A percentile compares a stretch with the other conserved stretches of the same genome.
Evolutionary conservation across 306 rosid species (phyloP).

Genomic region (Casuarina glauca): DNA sequence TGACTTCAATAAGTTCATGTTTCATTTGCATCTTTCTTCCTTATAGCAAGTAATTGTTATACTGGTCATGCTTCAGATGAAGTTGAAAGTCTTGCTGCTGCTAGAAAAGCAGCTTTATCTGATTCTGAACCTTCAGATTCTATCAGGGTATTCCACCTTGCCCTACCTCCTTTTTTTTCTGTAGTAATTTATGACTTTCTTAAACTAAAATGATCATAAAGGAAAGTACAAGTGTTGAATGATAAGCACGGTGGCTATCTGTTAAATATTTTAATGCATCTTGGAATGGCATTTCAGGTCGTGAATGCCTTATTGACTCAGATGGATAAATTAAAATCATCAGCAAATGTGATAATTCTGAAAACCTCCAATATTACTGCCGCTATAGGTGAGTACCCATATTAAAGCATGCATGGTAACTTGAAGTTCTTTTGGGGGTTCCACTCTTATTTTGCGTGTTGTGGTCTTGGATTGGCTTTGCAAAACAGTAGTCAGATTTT

Average conservation of each 20-base stretch:
- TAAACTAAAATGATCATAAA: background rate
- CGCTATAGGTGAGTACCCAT: constrained; percentile 72
- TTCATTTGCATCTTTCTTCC: constrained; percentile 25
- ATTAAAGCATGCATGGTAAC: background rate
- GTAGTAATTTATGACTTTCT: background rate
- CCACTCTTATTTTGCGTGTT: background rate
- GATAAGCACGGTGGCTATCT: background rate
- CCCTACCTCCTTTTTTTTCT: constrained; percentile 7
- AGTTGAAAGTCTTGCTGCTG: constrained; percentile 98
- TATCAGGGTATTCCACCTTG: constrained; percentile 68
- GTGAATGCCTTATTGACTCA: constrained; percentile 96
- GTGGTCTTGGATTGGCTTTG: background rate
- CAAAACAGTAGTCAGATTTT: no score
- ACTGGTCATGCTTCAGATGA: constrained; percentile 67
- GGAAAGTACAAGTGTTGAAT: background rate
- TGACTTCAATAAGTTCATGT: constrained; percentile 26
- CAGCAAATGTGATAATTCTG: constrained; percentile 90
- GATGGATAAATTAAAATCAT: constrained; percentile 86
- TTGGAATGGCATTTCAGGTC: constrained; percentile 62
- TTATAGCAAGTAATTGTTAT: constrained; percentile 22
- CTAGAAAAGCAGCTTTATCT: constrained; percentile 93
- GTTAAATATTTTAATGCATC: constrained; percentile 19
- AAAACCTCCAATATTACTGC: constrained; percentile 96
- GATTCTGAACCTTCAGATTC: constrained; percentile 99
- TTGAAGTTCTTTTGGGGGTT: background rate